phyloP scores from a whole-genome alignment of 1,284 basidiomycete genomes.

The Ganoderma sinense region DNA sequence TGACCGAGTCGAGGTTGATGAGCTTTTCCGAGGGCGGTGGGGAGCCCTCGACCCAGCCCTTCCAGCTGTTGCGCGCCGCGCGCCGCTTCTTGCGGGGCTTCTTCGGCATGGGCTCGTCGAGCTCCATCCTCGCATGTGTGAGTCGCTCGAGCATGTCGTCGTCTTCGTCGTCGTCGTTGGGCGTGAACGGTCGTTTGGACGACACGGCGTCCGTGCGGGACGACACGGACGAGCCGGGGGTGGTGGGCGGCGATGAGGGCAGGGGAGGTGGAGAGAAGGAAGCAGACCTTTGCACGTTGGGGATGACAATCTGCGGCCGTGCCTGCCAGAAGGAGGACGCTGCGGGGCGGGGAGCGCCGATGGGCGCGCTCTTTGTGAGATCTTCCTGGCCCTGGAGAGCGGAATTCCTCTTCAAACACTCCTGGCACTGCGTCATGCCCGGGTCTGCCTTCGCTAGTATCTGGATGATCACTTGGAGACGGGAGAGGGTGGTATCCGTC shows the following conservation, averaged over 20 bases:
- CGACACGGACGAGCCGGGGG: conserved; percentile 76
- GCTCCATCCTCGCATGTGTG: conserved; percentile 37
- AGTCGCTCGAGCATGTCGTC: conserved; percentile 42
- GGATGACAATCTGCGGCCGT: conserved; percentile 72
- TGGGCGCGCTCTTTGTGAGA: conserved; percentile 29
- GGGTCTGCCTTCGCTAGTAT: too few species aligned
- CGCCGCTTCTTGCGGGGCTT: conserved; percentile 67
- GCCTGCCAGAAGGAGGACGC: conserved; percentile 66
- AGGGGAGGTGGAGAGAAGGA: conserved; percentile 78
- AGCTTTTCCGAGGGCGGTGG: conserved; percentile 80
- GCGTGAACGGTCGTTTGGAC: conserved; percentile 78
- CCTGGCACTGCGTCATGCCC: too few species aligned
- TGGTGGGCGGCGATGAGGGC: conserved; percentile 69
- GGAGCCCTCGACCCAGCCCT: conserved; percentile 85
- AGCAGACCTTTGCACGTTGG: conserved; percentile 67
- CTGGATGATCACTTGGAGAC: too few species aligned
- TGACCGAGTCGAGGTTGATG: conserved; percentile 78
- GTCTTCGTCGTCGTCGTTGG: conserved; percentile 57
- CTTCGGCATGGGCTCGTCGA: conserved; percentile 37
- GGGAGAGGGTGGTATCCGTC: too few species aligned
- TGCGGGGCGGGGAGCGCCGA: conserved; percentile 35
- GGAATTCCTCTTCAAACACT: too few species aligned
- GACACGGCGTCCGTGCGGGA: conserved; percentile 77
- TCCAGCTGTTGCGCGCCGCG: conserved; percentile 82
- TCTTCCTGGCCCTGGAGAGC: too few species aligned